These are phyloP conservation scores for Durusdinium trenchii DNA, from an alignment of 73 alveolate species.

Conservation along the genomic window DNA sequence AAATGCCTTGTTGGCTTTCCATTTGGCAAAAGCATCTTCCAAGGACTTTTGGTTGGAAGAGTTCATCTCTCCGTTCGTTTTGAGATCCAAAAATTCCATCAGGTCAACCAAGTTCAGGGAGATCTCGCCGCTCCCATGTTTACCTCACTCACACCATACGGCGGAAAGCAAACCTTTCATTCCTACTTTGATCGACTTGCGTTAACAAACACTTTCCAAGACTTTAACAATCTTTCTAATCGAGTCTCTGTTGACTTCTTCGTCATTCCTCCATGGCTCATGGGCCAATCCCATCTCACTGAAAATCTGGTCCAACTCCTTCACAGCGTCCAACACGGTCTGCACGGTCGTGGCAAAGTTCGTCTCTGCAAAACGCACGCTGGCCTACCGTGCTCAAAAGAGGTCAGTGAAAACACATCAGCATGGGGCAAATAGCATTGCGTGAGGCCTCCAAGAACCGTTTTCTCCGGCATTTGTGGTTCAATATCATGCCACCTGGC, in stretches of 20 bases:
- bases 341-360: slow-evolving; percentile 13
- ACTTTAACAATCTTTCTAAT: too few relatives aligned
- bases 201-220: too few relatives aligned
- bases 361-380: not conserved
- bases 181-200: too few relatives aligned
- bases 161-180: too few relatives aligned
- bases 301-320: slow-evolving; percentile 17
- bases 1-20: not conserved
- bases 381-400: not conserved
- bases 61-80: not conserved
- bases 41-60: not conserved
- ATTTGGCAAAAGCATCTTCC: not conserved
- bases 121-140: not conserved
- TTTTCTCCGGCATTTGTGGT: not conserved
- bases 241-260: not conserved
- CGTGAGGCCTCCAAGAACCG: not conserved
- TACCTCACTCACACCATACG: not conserved
- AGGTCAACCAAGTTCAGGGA: slow-evolving; percentile 46
- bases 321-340: not conserved
- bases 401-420: not conserved
- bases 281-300: not conserved
- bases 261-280: slow-evolving; percentile 29
- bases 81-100: slow-evolving; percentile 37
- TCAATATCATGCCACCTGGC: too few relatives aligned
- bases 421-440: not conserved